These are phyloP conservation scores for Rhodotorula diobovata DNA, from an alignment of 768 basidiomycete genomes.

Conservation along the genomic window DNA sequence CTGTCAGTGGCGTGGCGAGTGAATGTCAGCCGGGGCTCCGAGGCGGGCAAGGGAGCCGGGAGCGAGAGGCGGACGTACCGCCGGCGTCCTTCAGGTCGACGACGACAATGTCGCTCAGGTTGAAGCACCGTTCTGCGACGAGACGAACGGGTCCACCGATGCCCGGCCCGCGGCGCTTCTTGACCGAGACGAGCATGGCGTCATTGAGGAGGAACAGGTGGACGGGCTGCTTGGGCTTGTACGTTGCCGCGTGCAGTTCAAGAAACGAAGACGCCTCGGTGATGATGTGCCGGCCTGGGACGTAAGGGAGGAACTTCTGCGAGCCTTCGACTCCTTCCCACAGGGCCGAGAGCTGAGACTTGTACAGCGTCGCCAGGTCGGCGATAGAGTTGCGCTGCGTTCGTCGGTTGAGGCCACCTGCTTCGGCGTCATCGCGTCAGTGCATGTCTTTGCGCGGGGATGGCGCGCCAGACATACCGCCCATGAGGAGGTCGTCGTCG, in stretches of 20 bases:
- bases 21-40: neutral
- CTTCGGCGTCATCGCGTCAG: neutral
- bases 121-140: conserved; percentile 90
- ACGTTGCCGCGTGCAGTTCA: conserved; percentile 87
- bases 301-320: conserved; percentile 86
- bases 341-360: conserved; percentile 85
- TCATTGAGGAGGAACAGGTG: conserved; percentile 89
- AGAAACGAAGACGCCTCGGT: conserved; percentile 75
- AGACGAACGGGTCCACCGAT: conserved; percentile 65
- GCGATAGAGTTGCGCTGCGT: conserved; percentile 85
- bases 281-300: conserved; percentile 85
- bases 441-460: neutral
- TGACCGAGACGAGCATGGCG: conserved; percentile 72
- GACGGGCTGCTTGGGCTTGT: conserved; percentile 80
- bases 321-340: conserved; percentile 90
- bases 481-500: conserved; percentile 53
- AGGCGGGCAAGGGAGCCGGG: conserved; percentile 9
- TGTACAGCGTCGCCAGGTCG: conserved; percentile 88
- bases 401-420: conserved; percentile 55
- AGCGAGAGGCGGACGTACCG: conserved; percentile 54
- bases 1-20: conserved; percentile 44
- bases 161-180: conserved; percentile 60
- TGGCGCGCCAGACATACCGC: conserved; percentile 47
- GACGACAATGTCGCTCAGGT: conserved; percentile 86
- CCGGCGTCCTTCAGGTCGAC: conserved; percentile 93